A percentile compares a stretch with the other conserved stretches of the same genome.
phyloP scores from a whole-genome alignment of 78 protist genomes.

The Polysphondylium violaceum region DNA sequence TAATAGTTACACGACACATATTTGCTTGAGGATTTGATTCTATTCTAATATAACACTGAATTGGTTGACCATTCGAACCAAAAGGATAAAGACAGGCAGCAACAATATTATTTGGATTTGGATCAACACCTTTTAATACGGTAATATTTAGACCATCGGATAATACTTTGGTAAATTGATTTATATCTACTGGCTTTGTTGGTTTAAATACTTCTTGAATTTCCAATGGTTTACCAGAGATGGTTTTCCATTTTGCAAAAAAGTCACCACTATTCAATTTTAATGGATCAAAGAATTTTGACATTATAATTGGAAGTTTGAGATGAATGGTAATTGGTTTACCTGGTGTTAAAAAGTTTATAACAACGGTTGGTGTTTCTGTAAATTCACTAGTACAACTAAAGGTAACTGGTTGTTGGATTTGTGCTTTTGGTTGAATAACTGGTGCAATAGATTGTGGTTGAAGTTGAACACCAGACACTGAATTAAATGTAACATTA shows the following conservation, averaged over 20 bases:
- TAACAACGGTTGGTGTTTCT: constrained; percentile 59
- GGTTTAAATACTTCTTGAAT: constrained; percentile 77
- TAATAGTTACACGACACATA: constrained; percentile 85
- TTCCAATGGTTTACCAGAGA: constrained; percentile 74
- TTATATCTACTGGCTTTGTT: constrained; percentile 52
- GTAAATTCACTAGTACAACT: constrained; percentile 46
- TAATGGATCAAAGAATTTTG: constrained; percentile 79
- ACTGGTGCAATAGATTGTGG: constrained; percentile 79
- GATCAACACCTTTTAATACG: constrained; percentile 84
- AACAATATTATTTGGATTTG: constrained; percentile 87
- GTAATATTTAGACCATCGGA: constrained; percentile 65
- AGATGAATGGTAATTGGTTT: constrained; percentile 47
- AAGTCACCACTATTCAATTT: constrained; percentile 62
- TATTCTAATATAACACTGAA: constrained; percentile 65
- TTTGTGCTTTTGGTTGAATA: constrained; percentile 79
- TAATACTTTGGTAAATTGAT: constrained; percentile 9
- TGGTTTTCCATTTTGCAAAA: constrained; percentile 79
- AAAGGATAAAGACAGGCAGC: constrained; percentile 82
- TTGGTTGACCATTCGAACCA: constrained; percentile 44
- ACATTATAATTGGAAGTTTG: constrained; percentile 68
- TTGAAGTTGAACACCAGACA: constrained; percentile 13
- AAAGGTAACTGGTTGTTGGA: constrained; percentile 75
- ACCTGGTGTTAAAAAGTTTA: constrained; percentile 69
- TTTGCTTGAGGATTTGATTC: constrained; percentile 85
- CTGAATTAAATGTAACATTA: constrained; percentile 13